Evolutionary conservation across 192 early-diverging fungal genomes (phyloP).

Genomic region (Lunasporangiospora selenospora): DNA sequence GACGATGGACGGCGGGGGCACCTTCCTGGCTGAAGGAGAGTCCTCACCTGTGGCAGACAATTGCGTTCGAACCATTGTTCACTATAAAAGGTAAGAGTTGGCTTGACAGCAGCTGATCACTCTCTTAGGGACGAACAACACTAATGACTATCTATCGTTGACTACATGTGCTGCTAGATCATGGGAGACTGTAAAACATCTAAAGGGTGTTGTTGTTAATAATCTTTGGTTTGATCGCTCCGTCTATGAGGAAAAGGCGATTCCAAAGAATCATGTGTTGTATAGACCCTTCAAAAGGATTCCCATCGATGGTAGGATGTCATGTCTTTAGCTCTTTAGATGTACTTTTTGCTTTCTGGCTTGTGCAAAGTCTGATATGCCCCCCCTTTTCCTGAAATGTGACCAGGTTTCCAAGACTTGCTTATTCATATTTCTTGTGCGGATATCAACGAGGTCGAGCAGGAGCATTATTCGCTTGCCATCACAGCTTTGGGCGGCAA

Average conservation of each 20-base stretch:
- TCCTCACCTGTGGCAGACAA: slow-evolving; percentile 4
- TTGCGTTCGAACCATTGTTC: slow-evolving; percentile 21
- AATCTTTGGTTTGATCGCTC: slow-evolving; percentile 37
- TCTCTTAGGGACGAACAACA: no score
- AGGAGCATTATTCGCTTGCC: slow-evolving; percentile 10
- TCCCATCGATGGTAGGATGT: slow-evolving; percentile 25
- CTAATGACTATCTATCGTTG: no score
- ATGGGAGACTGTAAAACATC: not conserved
- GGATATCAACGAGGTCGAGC: slow-evolving; percentile 10
- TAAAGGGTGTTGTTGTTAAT: slow-evolving; percentile 18
- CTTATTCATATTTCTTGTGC: slow-evolving; percentile 6
- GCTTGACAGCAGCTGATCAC: no score
- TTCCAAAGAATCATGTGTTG: slow-evolving; percentile 22
- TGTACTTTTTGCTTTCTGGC: not conserved
- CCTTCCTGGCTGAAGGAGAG: slow-evolving; percentile 13
- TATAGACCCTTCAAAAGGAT: slow-evolving; percentile 15
- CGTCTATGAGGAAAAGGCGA: slow-evolving; percentile 10
- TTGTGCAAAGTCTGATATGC: not conserved
- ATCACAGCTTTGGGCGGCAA: slow-evolving; percentile 21
- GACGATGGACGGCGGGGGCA: slow-evolving; percentile 14
- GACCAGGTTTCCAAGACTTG: slow-evolving; percentile 16
- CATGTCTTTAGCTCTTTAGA: no score
- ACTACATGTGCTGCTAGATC: not conserved
- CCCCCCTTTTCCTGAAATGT: no score
- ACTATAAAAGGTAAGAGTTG: slow-evolving; percentile 18